These are phyloP conservation scores for Fraxinus anomala DNA, from an alignment of 257 asterid species.

Conservation along the genomic window DNA sequence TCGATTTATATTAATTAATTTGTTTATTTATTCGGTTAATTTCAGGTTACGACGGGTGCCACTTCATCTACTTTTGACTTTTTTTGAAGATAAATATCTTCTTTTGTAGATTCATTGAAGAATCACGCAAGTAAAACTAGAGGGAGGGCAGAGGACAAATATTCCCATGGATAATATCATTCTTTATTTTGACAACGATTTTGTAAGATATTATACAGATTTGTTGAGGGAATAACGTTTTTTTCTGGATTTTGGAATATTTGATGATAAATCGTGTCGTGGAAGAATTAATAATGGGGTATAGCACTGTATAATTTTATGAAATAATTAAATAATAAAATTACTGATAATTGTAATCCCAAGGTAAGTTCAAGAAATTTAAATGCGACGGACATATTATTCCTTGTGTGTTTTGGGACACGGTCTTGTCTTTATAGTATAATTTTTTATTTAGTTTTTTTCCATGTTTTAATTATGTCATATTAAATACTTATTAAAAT, in stretches of 20 bases:
- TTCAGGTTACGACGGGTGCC: conserved; percentile 86
- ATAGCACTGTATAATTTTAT: background rate
- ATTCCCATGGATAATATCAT: conserved; percentile 4
- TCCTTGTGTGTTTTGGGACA: too few species aligned
- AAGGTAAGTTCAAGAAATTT: too few species aligned
- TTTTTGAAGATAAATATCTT: conserved; percentile 14
- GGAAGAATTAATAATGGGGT: background rate
- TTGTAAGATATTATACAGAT: conserved; percentile 24
- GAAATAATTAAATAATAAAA: too few species aligned
- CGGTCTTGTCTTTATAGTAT: too few species aligned
- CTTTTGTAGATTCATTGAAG: background rate
- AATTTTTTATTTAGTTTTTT: too few species aligned
- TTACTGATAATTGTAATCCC: too few species aligned
- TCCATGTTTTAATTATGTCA: too few species aligned
- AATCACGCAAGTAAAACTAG: conserved; percentile 12
- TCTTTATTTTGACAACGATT: conserved; percentile 28
- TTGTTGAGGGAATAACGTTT: background rate
- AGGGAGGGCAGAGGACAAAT: background rate
- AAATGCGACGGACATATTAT: too few species aligned
- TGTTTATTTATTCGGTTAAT: background rate
- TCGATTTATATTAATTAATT: background rate
- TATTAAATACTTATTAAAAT: too few species aligned
- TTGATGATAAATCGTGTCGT: background rate
- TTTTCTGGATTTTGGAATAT: background rate
- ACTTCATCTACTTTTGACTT: conserved; percentile 52